A percentile compares a stretch with the other conserved stretches of the same genome.
These are phyloP conservation scores for rapeseed (Brassica napus) DNA, from an alignment of 345 rosid species.

Conservation along the genomic window Da-Ae NC_063450.1:40697001-40697500, in stretches of 20 bases:
- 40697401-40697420: not conserved
- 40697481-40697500: slow-evolving; percentile 85
- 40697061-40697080: slow-evolving; percentile 10
- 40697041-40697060: not conserved
- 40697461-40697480: slow-evolving; percentile 83
- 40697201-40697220: slow-evolving; percentile 16
- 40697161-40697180: slow-evolving; percentile 88
- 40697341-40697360: slow-evolving; percentile 84
- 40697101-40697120: slow-evolving; percentile 77
- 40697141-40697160: slow-evolving; percentile 87
- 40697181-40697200: slow-evolving; percentile 17
- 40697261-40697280: slow-evolving; percentile 84
- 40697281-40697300: slow-evolving; percentile 72
- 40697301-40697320: slow-evolving; percentile 77
- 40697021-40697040: not conserved
- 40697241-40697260: slow-evolving; percentile 7
- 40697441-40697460: slow-evolving; percentile 83
- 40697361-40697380: not conserved
- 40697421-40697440: slow-evolving; percentile 17
- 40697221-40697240: not conserved
- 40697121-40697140: slow-evolving; percentile 69
- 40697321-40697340: slow-evolving; percentile 71
- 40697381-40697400: slow-evolving; percentile 4
- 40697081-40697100: slow-evolving; percentile 64
- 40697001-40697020: slow-evolving; percentile 63